phyloP scores from a whole-genome alignment of 257 asterid genomes.

The Solanum gracilifrons region DNA sequence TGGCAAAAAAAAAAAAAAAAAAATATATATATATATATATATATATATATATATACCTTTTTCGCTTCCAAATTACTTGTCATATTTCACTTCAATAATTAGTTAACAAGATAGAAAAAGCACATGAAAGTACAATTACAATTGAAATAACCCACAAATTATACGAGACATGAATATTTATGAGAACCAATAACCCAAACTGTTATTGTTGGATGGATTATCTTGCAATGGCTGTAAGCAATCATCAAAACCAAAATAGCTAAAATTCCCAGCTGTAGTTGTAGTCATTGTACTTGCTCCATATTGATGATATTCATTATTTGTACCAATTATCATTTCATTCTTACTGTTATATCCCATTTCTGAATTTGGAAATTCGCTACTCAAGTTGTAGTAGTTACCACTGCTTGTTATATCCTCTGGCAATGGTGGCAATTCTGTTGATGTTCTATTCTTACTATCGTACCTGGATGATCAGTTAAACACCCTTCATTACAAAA shows the following conservation, averaged over 20 bases:
- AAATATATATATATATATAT: no score
- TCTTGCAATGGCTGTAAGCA: background rate
- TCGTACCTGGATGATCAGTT: background rate
- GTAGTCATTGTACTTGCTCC: background rate
- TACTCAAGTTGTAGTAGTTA: conserved; percentile 4
- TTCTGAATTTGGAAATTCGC: conserved; percentile 31
- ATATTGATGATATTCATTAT: background rate
- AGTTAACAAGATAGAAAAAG: background rate
- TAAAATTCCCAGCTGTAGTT: background rate
- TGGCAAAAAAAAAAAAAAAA: no score
- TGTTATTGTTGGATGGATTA: background rate
- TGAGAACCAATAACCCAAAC: background rate
- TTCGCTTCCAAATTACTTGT: background rate
- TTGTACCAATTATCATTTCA: background rate
- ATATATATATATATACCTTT: no score
- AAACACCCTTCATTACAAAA: background rate
- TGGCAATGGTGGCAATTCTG: conserved; percentile 80
- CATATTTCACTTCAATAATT: background rate
- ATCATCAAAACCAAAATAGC: background rate
- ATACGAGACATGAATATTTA: background rate
- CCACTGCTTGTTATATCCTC: conserved; percentile 65
- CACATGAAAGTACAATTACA: background rate
- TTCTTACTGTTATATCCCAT: conserved; percentile 37
- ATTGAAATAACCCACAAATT: background rate
- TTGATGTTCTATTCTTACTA: background rate